A percentile compares a stretch with the other conserved stretches of the same genome.
Conservation (phyloP, 1,139 yeast species). For the Geotrichum aggregatum region DNA sequence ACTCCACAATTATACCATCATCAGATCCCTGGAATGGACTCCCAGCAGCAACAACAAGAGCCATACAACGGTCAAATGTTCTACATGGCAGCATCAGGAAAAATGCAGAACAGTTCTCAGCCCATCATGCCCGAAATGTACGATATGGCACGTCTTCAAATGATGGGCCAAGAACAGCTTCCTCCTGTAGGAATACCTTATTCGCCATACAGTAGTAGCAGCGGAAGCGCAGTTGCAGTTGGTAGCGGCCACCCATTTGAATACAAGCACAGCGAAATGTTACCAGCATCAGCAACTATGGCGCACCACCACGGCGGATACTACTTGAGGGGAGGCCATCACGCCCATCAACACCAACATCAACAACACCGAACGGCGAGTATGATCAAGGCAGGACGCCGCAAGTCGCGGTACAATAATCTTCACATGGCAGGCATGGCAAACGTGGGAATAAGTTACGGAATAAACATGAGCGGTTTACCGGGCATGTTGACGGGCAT, state of each 20-base stretch:
- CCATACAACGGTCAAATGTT: neutral
- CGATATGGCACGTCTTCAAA: conserved; percentile 1
- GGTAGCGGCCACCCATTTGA: no score
- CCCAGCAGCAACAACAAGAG: neutral
- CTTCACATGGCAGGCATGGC: neutral
- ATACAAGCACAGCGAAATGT: conserved; percentile 6
- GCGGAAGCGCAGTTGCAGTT: no score
- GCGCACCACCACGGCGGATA: conserved; percentile 1
- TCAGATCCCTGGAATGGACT: neutral
- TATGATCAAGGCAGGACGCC: neutral
- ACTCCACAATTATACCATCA: neutral
- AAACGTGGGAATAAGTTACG: no score
- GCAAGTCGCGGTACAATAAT: neutral
- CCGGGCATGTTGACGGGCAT: neutral
- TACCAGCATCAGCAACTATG: neutral
- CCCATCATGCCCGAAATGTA: neutral
- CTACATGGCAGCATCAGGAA: neutral
- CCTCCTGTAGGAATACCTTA: neutral
- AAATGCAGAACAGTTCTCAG: neutral
- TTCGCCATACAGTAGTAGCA: neutral
- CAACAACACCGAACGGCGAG: neutral
- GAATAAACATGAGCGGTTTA: no score
- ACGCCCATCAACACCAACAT: no score
- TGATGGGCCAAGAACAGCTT: conserved; percentile 6
- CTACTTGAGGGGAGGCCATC: neutral